These are phyloP conservation scores for Ormosia emarginata DNA, from an alignment of 306 rosid genomes.

Conservation along the genomic window DNA sequence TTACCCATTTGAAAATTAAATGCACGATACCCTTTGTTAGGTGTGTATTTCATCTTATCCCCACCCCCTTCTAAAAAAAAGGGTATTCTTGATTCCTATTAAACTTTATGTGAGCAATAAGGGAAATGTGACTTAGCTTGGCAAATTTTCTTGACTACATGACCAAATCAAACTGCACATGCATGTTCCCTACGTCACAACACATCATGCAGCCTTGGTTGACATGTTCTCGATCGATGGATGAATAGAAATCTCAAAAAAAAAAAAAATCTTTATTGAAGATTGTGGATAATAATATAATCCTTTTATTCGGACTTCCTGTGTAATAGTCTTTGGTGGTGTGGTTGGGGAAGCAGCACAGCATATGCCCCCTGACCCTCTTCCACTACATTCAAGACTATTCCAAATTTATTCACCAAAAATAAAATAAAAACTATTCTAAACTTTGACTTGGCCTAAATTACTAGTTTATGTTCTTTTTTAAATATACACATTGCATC, in stretches of 20 bases:
- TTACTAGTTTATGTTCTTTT: neutral
- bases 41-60: too few species aligned
- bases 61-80: too few species aligned
- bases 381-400: neutral
- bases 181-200: neutral
- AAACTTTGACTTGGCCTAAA: neutral
- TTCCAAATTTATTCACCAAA: neutral
- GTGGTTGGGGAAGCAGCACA: neutral
- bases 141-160: neutral
- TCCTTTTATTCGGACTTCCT: neutral
- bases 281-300: neutral
- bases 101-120: neutral
- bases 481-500: neutral
- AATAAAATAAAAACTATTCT: neutral
- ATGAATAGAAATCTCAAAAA: neutral
- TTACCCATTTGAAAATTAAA: too few species aligned
- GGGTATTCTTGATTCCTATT: neutral
- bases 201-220: slow-evolving; percentile 1
- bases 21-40: too few species aligned
- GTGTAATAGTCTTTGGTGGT: neutral
- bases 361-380: neutral
- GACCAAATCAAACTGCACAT: neutral
- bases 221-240: neutral
- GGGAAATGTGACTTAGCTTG: neutral
- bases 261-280: neutral